Base-by-base conservation (phyloP, 495 filamentous ascomycete genomes). In the Poronia punctata region DNA sequence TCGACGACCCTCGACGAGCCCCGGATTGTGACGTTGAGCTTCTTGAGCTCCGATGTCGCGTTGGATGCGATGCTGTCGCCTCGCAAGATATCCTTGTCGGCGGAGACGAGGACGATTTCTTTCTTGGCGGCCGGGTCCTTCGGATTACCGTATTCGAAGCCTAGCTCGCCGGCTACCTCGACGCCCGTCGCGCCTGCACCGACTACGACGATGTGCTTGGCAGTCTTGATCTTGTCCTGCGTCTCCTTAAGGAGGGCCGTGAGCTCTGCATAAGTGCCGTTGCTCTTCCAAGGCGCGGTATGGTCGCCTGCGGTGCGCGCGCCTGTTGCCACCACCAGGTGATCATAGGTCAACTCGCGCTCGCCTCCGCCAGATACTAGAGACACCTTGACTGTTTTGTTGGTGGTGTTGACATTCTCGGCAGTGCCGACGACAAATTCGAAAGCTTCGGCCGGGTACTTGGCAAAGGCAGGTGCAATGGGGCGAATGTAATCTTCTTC, bases 21-120 rank as follows among this genome's bases (percentile, higher is more conserved):
- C 33, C 61, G 50, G 38, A 78, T 48, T 15, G 61, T 53, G 16
- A 80, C 76, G 21, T 68, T 67, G 41, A 79, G 61, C 51, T 66
- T 68, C 45, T 62, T 55, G 7, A 82, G 66, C 47, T 71, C 59
- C 35, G 54, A 50, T 19, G 44, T 46, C 1, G 69, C 62, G 16
- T 52, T 38, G 37, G 49, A 18, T 5, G 58, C 58, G 10, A 60
- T 24, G 21, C 39, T 45, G 50, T 67, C 62, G 15, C 65, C 62
- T 40, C 43, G 40, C 1, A 78, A 54, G 5, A 77, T 45, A 37
- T 64, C 59, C 15, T 53, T 41, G 31, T 45, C 51, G 10, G 66
- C 61, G 2, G 64, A 67, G 22, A 80, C 52, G 22, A 82, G 57
- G 6, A 64, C 54, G 33, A 79, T 64, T 31, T 72, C 57, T 48